These are phyloP conservation scores for Skeletonema menzelii DNA, from an alignment of 108 stramenopile genomes.

Conservation along the genomic window DNA sequence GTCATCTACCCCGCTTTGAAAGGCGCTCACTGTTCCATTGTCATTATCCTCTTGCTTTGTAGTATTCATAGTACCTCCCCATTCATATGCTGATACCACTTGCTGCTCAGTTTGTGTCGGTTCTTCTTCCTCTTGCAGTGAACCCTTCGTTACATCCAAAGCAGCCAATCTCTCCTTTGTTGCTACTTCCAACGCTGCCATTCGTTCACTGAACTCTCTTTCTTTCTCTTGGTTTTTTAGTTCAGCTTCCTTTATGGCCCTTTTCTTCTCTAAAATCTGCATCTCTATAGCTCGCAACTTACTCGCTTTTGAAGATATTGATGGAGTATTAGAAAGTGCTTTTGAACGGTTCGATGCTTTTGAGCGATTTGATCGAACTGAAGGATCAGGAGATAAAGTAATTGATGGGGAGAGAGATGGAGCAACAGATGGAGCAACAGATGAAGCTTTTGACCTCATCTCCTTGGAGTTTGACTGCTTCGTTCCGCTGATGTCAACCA, in stretches of 20 bases:
- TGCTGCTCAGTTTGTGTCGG: neutral
- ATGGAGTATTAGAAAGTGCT: neutral
- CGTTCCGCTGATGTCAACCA: neutral
- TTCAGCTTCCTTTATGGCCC: neutral
- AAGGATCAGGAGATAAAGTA: too few species aligned
- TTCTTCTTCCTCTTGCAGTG: neutral
- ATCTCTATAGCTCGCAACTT: neutral
- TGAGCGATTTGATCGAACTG: neutral
- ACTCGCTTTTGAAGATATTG: neutral
- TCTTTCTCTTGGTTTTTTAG: neutral
- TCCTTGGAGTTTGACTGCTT: neutral
- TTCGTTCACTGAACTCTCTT: neutral
- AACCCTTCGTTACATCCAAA: neutral
- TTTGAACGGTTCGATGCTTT: neutral
- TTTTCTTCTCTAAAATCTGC: neutral
- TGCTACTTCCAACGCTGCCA: neutral
- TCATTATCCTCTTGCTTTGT: neutral
- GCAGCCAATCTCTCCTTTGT: neutral
- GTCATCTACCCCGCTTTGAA: neutral
- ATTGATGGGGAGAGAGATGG: neutral
- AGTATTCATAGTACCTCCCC: too few species aligned
- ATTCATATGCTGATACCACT: neutral
- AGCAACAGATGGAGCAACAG: neutral
- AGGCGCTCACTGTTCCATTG: neutral
- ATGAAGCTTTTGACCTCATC: too few species aligned